Percentiles rank a stretch among this genome's conserved stretches.
phyloP scores from a whole-genome alignment of 139 green algal species.

The Spirogloea muscicola region DNA sequence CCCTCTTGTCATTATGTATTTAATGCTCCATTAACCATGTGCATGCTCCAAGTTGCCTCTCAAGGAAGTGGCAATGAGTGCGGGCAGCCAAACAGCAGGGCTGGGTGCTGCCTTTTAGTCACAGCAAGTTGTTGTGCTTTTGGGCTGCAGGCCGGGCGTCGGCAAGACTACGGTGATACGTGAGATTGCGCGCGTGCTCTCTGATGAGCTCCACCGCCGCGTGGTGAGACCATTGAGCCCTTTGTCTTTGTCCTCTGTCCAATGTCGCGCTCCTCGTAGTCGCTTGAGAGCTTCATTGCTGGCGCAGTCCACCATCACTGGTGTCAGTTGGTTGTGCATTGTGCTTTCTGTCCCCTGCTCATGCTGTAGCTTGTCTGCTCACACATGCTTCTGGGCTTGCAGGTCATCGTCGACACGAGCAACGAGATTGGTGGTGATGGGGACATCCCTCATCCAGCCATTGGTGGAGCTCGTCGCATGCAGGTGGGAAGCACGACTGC shows the following conservation, averaged over 20 bases:
- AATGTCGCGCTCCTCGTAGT: too few species aligned
- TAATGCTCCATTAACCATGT: not conserved
- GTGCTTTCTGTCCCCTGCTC: too few species aligned
- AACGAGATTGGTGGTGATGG: slow-evolving; percentile 93
- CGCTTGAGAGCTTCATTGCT: too few species aligned
- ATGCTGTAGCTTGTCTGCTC: too few species aligned
- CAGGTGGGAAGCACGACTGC: too few species aligned
- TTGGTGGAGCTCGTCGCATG: slow-evolving; percentile 88
- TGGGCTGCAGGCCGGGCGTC: slow-evolving; percentile 6
- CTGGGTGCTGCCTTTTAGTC: not conserved
- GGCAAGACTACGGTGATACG: slow-evolving; percentile 78
- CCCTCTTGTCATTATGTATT: not conserved
- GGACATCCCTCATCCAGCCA: slow-evolving; percentile 88
- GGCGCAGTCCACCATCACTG: too few species aligned
- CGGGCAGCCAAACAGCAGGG: not conserved
- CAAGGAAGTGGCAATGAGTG: not conserved
- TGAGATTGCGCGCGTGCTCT: slow-evolving; percentile 80
- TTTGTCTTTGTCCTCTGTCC: too few species aligned
- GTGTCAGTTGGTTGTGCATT: too few species aligned
- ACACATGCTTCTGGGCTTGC: too few species aligned
- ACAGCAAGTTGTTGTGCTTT: not conserved
- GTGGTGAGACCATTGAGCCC: slow-evolving; percentile 57
- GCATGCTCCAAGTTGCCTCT: not conserved
- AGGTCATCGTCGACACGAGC: slow-evolving; percentile 71
- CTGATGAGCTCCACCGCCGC: slow-evolving; percentile 63